Evolutionary conservation across 2,329 filamentous ascomycete species (phyloP), one percentile per base, ranked within the genome.

Genomic region (Cordyceps cateniannulata): DNA sequence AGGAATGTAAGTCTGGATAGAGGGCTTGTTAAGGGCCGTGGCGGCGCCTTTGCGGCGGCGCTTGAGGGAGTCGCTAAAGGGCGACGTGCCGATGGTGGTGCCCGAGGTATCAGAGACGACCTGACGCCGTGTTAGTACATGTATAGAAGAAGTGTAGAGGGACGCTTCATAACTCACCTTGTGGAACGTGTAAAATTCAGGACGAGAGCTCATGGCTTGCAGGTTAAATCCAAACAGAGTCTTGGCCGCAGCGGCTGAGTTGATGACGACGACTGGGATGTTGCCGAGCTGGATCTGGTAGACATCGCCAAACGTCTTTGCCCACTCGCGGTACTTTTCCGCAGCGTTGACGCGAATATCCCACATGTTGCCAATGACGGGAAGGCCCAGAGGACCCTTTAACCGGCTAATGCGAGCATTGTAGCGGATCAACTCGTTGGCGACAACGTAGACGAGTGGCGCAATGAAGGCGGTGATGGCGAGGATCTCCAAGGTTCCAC

Each of bases 21-120:
- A 84, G 0, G 85, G 85, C 52, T 85, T 82, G 69, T 88, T 88
- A 20, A 88, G 74, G 1, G 86, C 85, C 3, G 83, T 83, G 0
- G 85, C 85, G 1, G 85, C 85, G 18, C 84, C 85, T 69, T 88
- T 88, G 61, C 85, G 78, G 38, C 85, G 76, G 5, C 84, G 76
- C 69, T 88, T 88, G 29, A 88, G 71, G 0, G 81, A 85, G 3
- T 88, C 85, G 59, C 81, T 85, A 68, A 86, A 89, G 0, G 86
- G 86, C 1, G 83, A 85, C 0, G 86, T 89, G 0, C 86, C 86
- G 60, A 89, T 88, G 0, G 86, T 89, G 0, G 85, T 88, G 6
- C 85, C 85, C 1, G 85, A 81, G 0, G 85, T 88, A 48, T 86
- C 84, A 2, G 83, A 86, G 2, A 87, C 76, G 2, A 87, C 81